Evolutionary conservation across 345 rosid genomes (phyloP).

Genomic region (Murraya koenigii): DNA sequence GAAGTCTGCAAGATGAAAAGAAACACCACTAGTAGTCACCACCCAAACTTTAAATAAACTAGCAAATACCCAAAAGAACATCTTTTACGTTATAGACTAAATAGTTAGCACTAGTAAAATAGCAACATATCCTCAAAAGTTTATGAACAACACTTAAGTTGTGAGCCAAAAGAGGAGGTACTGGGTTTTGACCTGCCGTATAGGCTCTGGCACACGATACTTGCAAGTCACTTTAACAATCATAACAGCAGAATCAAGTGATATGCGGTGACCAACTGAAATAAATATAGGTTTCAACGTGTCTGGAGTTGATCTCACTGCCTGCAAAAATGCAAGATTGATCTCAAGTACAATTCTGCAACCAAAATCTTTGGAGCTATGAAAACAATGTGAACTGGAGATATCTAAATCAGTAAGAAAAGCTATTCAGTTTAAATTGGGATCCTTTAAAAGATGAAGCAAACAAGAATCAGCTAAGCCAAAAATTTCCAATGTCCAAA

Average conservation of each 20-base stretch:
- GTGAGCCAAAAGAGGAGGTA: not conserved
- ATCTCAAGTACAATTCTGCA: not conserved
- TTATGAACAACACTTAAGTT: not conserved
- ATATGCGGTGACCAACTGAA: conserved; percentile 77
- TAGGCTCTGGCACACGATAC: conserved; percentile 84
- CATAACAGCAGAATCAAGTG: conserved; percentile 60
- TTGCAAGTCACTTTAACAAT: conserved; percentile 73
- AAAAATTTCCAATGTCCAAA: not conserved
- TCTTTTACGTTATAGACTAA: not conserved
- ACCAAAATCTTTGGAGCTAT: conserved; percentile 1
- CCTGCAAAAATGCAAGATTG: conserved; percentile 36
- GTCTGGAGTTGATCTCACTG: conserved; percentile 51
- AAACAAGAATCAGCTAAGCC: not conserved
- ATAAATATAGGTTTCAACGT: conserved; percentile 70
- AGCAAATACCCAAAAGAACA: not conserved
- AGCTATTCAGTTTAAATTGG: not conserved
- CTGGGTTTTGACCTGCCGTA: conserved; percentile 61
- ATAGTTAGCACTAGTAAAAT: not conserved
- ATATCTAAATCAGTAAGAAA: not conserved
- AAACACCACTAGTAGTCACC: not conserved
- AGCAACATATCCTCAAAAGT: not conserved
- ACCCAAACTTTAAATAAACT: conserved; percentile 1
- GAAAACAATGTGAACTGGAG: conserved; percentile 1
- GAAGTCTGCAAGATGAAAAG: not conserved
- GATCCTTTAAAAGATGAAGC: not conserved